Base-by-base conservation (phyloP, 768 basidiomycete species). In the Amyloporia xantha region DNA sequence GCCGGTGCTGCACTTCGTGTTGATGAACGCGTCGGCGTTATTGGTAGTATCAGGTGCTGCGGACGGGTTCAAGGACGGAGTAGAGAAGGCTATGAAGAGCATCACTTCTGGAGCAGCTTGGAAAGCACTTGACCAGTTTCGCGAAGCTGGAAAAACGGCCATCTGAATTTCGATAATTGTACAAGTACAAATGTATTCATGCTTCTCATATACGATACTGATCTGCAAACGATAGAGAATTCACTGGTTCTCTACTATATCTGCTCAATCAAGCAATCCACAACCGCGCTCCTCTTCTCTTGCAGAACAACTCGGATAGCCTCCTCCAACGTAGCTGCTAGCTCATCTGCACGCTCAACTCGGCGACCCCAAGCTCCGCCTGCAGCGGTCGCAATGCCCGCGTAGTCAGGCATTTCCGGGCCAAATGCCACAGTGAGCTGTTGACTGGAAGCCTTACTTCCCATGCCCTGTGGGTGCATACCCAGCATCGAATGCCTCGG, bases 1-100 rank as follows among this genome's bases (percentile, higher is more conserved):
- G 7, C 77, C 92, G 0, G 75, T 95, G 30, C 66, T 82, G 42
- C 83, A 96, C 59, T 98, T 93, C 62, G 90, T 98, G 51, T 68
- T 93, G 50, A 69, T 98, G 69, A 97, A 99, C 59, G 80, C 94
- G 2, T 83, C 92, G 4, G 94, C 92, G 12, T 64, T 98, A 49
- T 69, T 99, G 36, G 82, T 93, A 23, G 81, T 97, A 3, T 82
- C 90, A 5, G 93, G 92, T 4, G 49, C 84, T 39, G 91, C 86
- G 19, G 63, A 36, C 15, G 54, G 55, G 20, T 41, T 51, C 45
- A 58, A 53, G 52, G 49, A 58, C 15, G 57, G 52, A 3, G 49
- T 58, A 1, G 49, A 53, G 25, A 50, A 57, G 49, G 59, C 59
- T 17, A 41, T 44, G 48, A 52, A 62, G 48, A 63, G 64, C 42